Conservation (phyloP, 495 filamentous ascomycete species). For the Podospora didyma region DNA sequence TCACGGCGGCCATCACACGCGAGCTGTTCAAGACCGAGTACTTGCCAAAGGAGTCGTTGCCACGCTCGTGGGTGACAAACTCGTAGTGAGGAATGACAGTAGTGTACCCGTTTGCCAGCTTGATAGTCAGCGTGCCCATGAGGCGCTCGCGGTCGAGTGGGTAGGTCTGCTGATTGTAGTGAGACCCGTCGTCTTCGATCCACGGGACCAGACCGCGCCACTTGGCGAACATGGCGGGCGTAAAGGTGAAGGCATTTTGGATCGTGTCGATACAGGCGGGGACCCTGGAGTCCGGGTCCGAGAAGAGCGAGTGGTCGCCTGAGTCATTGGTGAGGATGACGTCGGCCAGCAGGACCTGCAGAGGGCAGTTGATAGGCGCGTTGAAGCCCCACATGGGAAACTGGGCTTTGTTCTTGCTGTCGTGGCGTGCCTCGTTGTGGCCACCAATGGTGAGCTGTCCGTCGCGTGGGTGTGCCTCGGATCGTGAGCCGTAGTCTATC, state of each 20-base stretch:
- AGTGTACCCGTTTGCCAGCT: background rate
- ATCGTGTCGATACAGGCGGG: background rate
- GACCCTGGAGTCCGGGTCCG: background rate
- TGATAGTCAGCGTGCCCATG: background rate
- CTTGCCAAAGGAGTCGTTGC: background rate
- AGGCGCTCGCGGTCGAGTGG: background rate
- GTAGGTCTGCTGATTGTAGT: background rate
- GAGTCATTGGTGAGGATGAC: background rate
- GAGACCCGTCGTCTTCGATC: background rate
- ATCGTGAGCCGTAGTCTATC: background rate
- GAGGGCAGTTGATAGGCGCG: background rate
- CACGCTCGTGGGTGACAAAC: background rate
- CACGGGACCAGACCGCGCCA: background rate
- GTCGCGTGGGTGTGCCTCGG: background rate
- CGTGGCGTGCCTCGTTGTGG: background rate
- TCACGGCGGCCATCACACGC: background rate
- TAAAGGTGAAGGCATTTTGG: background rate
- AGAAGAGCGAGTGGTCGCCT: background rate
- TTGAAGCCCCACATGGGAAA: background rate
- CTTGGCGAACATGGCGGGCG: background rate
- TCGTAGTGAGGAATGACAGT: background rate
- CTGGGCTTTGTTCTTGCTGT: background rate
- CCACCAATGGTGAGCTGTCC: background rate
- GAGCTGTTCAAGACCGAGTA: background rate
- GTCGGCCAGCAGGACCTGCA: background rate